phyloP scores from a whole-genome alignment of 2,329 filamentous ascomycete genomes.

The Aureobasidium musti region DNA sequence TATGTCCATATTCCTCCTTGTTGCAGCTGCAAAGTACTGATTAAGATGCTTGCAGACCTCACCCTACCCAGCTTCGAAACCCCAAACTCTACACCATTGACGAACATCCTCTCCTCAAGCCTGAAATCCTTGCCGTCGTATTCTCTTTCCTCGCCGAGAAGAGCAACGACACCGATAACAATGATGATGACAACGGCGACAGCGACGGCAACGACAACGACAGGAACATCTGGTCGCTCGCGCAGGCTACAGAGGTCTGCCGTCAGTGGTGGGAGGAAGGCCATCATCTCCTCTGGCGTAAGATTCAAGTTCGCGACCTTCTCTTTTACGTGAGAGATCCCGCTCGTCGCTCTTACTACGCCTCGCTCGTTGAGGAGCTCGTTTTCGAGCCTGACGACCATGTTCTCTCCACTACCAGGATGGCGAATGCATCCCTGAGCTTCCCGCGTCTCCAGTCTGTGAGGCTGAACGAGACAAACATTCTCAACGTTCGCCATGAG shows the following conservation, averaged over 20 bases:
- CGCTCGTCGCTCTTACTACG: background rate
- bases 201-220: no score
- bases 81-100: background rate
- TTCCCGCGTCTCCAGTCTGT: background rate
- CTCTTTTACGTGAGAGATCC: background rate
- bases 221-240: background rate
- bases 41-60: background rate
- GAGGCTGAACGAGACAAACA: background rate
- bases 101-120: background rate
- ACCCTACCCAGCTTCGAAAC: background rate
- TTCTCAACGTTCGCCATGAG: background rate
- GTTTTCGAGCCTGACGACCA: background rate
- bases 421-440: background rate
- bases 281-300: background rate
- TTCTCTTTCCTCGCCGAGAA: background rate
- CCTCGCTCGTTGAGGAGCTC: background rate
- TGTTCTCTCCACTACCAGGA: background rate
- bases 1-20: background rate
- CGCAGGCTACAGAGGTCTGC: background rate
- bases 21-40: background rate
- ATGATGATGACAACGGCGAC: background rate
- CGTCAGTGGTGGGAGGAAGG: background rate
- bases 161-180: no score
- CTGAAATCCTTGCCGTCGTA: background rate
- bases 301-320: background rate